Evolutionary conservation across 2,329 filamentous ascomycete species (phyloP).

Genomic region (Claviceps sp.): DNA sequence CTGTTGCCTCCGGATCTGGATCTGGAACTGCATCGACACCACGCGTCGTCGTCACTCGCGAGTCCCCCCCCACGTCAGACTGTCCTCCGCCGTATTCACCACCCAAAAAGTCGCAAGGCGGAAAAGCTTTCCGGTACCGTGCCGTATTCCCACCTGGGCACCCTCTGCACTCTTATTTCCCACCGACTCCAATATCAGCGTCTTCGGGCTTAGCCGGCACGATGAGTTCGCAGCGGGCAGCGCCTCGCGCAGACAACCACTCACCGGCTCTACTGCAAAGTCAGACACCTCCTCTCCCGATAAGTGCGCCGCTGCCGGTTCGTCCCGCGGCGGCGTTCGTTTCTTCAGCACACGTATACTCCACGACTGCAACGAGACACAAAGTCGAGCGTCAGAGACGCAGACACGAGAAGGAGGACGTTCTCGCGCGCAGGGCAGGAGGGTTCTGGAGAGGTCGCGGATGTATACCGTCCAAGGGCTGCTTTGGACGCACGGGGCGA

Average conservation of each 20-base stretch:
- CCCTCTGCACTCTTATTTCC: slow-evolving; percentile 30
- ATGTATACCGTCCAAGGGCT: slow-evolving; percentile 49
- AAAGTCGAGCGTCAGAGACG: slow-evolving; percentile 38
- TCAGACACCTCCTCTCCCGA: slow-evolving; percentile 9
- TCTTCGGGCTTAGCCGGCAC: slow-evolving; percentile 49
- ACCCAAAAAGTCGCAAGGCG: slow-evolving; percentile 22
- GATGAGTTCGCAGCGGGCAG: slow-evolving; percentile 49
- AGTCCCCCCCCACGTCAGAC: slow-evolving; percentile 14
- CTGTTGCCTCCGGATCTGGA: neutral
- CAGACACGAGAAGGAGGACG: slow-evolving; percentile 54
- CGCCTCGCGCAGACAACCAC: slow-evolving; percentile 44
- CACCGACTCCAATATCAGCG: slow-evolving; percentile 45
- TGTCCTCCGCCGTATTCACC: slow-evolving; percentile 45
- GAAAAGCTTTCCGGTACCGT: slow-evolving; percentile 33
- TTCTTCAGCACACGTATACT: slow-evolving; percentile 29
- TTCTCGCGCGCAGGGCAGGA: slow-evolving; percentile 40
- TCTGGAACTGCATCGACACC: neutral
- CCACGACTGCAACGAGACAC: slow-evolving; percentile 26
- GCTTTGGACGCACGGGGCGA: slow-evolving; percentile 48
- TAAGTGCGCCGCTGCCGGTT: slow-evolving; percentile 23
- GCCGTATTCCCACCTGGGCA: slow-evolving; percentile 46
- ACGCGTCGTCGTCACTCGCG: slow-evolving; percentile 1
- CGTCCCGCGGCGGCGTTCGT: slow-evolving; percentile 31
- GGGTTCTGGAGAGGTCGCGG: slow-evolving; percentile 53
- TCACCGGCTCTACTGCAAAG: slow-evolving; percentile 24